Evolutionary conservation across 805 yeast species (phyloP), one percentile per base, ranked within the genome.

Genomic region (Barnettozyma californica): DNA sequence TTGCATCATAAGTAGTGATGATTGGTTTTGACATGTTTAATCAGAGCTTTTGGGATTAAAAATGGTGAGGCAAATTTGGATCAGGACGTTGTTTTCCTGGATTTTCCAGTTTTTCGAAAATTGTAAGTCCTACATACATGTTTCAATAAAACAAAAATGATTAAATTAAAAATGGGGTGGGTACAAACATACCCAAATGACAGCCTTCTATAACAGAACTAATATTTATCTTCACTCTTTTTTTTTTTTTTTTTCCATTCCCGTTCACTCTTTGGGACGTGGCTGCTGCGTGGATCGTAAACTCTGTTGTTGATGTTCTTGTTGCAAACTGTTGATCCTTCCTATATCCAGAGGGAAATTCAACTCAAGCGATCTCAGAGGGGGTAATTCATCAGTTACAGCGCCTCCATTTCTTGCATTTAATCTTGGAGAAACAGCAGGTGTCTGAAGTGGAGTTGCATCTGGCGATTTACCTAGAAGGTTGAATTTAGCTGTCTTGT

Each of bases 391-490:
- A 34, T 56, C 63, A 26, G 44, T 46, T 2, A 46, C 14, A 39
- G 41, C 9, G 29, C 41, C 41, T 7, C 9, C 6, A 19, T 41
- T 45, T 19, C 44, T 40, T 2, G 62, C 54, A 11, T n/a, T 34
- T 23, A 61, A 23, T 44, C 45, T 59, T 19, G 65, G 65, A 4
- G 62, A 57, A 1, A 61, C 64, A 16, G 54, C 50, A 9, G 61
- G 59, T 1, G 65, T 61, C 36, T 60, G 64, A 13, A 61, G 29
- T 8, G 65, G 65, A 1, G 65, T 61, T 1, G 55, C 59, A 29
- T 61, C 65, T 20, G 65, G 65, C 1, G 65, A 59, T 49, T 59
- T 61, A 4, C 64, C 64, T 46, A 58, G 27, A 4, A 58, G 19
- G 27, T 52, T 52, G 20, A 55, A 48, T 16, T 48, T 53, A 6